Conservation (phyloP, 2,329 filamentous ascomycete genomes). For the Endoconidiophora laricicola region DNA sequence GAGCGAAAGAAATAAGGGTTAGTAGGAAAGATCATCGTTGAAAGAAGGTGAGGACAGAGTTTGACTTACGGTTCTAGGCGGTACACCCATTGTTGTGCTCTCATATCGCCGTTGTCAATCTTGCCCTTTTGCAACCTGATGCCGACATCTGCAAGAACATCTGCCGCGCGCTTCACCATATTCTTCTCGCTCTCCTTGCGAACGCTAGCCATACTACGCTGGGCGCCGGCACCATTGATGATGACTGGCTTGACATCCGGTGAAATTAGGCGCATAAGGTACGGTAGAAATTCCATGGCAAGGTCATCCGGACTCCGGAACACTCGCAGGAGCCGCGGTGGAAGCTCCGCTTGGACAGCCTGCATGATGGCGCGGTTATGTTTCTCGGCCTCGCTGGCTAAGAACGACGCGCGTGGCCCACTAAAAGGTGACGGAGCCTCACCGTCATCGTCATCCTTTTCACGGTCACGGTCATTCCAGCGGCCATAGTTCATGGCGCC, state of each 20-base stretch:
- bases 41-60: neutral
- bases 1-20: slow-evolving; percentile 5
- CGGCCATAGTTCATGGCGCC: slow-evolving; percentile 26
- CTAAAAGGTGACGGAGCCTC: slow-evolving; percentile 55
- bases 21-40: slow-evolving; percentile 9
- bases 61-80: slow-evolving; percentile 77
- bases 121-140: slow-evolving; percentile 66
- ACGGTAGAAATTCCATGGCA: slow-evolving; percentile 69
- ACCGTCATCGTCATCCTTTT: slow-evolving; percentile 30
- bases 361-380: slow-evolving; percentile 60
- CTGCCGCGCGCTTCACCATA: slow-evolving; percentile 65
- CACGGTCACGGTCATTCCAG: slow-evolving; percentile 18
- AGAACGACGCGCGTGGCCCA: slow-evolving; percentile 66
- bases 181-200: slow-evolving; percentile 69
- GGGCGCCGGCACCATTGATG: slow-evolving; percentile 50
- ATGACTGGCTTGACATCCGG: slow-evolving; percentile 86
- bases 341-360: slow-evolving; percentile 54
- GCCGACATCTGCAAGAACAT: slow-evolving; percentile 68
- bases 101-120: slow-evolving; percentile 51
- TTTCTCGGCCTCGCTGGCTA: slow-evolving; percentile 65
- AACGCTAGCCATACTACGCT: slow-evolving; percentile 61
- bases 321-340: slow-evolving; percentile 52
- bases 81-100: slow-evolving; percentile 63
- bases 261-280: slow-evolving; percentile 65
- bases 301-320: slow-evolving; percentile 69